Conservation (phyloP, 768 basidiomycete genomes). For the Calocera viscosa region DNA sequence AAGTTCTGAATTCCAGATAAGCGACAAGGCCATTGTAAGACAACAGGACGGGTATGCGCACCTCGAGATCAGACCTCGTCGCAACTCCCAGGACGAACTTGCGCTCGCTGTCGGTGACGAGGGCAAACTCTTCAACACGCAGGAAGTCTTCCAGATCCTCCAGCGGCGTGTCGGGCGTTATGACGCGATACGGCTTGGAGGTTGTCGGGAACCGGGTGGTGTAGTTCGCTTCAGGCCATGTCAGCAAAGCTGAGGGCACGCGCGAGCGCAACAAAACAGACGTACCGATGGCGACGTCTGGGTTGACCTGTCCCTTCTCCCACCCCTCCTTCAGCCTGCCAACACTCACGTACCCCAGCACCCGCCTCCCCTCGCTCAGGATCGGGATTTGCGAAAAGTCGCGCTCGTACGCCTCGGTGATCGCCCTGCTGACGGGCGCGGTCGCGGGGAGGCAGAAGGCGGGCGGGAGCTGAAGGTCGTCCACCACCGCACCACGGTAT, state of each 20-base stretch:
- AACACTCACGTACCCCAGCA: slow-evolving; percentile 77
- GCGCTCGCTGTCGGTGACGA: slow-evolving; percentile 68
- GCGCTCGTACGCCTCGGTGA: slow-evolving; percentile 82
- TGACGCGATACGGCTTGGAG: slow-evolving; percentile 57
- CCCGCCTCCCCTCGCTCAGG: slow-evolving; percentile 55
- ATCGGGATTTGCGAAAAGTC: slow-evolving; percentile 96
- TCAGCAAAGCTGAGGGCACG: slow-evolving; percentile 1
- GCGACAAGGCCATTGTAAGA: background rate
- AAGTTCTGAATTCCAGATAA: slow-evolving; percentile 28
- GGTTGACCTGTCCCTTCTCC: slow-evolving; percentile 58
- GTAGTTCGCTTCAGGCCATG: slow-evolving; percentile 53
- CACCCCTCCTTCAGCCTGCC: slow-evolving; percentile 60
- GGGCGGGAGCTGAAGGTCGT: slow-evolving; percentile 44
- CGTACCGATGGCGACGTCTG: slow-evolving; percentile 35
- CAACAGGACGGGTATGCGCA: slow-evolving; percentile 10
- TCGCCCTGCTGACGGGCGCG: slow-evolving; percentile 60
- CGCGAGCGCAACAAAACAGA: slow-evolving; percentile 14
- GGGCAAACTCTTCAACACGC: slow-evolving; percentile 54
- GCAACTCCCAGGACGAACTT: slow-evolving; percentile 78
- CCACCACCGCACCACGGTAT: slow-evolving; percentile 83
- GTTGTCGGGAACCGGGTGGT: slow-evolving; percentile 61
- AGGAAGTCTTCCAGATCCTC: slow-evolving; percentile 75
- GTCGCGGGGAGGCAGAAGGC: slow-evolving; percentile 67
- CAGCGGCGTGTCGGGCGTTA: slow-evolving; percentile 68
- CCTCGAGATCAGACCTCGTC: slow-evolving; percentile 60